Conservation (phyloP, 2,329 filamentous ascomycete genomes). For the Chaetomiaceae sp. region DNA sequence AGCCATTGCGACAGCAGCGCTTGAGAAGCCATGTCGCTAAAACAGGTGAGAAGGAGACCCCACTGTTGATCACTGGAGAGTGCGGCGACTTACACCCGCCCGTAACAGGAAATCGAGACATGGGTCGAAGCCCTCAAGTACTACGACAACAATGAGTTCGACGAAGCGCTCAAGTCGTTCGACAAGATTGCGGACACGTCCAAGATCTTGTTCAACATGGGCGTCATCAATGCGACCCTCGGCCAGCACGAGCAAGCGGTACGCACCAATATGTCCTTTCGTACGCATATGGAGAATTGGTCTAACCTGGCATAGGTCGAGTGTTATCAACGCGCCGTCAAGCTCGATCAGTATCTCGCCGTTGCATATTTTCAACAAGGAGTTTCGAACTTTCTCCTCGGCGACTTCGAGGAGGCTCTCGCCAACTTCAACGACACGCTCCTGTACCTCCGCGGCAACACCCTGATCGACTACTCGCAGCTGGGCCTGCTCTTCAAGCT, state of each 20-base stretch:
- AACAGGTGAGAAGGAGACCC: slow-evolving; percentile 44
- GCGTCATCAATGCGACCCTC: slow-evolving; percentile 93
- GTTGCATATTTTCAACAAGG: slow-evolving; percentile 98
- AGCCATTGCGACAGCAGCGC: slow-evolving; percentile 16
- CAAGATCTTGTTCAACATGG: slow-evolving; percentile 97
- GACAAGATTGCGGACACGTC: slow-evolving; percentile 88
- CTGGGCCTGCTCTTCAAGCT: slow-evolving; percentile 92
- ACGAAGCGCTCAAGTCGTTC: slow-evolving; percentile 79
- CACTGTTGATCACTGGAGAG: background rate
- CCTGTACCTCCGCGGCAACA: slow-evolving; percentile 89
- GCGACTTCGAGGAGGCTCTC: slow-evolving; percentile 94
- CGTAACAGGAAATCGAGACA: slow-evolving; percentile 85
- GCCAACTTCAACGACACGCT: slow-evolving; percentile 99
- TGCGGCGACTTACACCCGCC: slow-evolving; percentile 9
- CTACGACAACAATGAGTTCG: slow-evolving; percentile 98
- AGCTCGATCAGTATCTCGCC: slow-evolving; percentile 89
- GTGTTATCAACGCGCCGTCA: slow-evolving; percentile 87
- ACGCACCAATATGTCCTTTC: slow-evolving; percentile 35
- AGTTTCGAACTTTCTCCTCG: slow-evolving; percentile 94
- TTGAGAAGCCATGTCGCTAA: slow-evolving; percentile 50
- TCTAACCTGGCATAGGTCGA: slow-evolving; percentile 60
- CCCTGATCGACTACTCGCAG: slow-evolving; percentile 96
- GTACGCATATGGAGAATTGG: background rate
- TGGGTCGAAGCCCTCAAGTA: slow-evolving; percentile 88
- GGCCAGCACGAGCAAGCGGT: slow-evolving; percentile 96